Evolutionary conservation across 2,329 filamentous ascomycete genomes (phyloP).

Genomic region (Colletotrichum gloeosporioides): DNA sequence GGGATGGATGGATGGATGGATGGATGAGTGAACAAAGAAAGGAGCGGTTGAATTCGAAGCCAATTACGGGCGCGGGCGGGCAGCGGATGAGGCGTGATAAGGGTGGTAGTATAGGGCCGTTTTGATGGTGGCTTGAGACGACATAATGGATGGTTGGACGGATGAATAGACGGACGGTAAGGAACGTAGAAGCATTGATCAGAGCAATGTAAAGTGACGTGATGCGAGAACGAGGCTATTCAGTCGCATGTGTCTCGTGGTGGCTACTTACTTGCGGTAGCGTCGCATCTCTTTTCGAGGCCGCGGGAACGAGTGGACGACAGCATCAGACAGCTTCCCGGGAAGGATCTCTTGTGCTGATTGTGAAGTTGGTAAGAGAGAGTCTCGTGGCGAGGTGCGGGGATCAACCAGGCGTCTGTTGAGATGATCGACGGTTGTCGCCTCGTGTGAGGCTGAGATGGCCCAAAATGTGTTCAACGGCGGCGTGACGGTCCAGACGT

Average conservation of each 20-base stretch:
- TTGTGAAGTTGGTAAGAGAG: not conserved
- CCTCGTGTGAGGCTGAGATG: constrained; percentile 18
- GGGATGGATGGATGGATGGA: not conserved
- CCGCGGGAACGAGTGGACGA: not conserved
- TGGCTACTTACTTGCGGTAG: not conserved
- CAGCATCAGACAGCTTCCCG: not conserved
- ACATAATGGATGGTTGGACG: not conserved
- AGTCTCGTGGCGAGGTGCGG: constrained; percentile 7
- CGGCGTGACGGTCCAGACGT: not conserved
- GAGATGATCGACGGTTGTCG: constrained; percentile 16
- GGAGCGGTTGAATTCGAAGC: not conserved
- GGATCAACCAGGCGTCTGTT: constrained; percentile 11
- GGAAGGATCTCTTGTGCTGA: not conserved
- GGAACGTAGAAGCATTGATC: not conserved
- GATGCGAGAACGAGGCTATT: constrained; percentile 6
- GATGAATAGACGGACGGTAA: not conserved
- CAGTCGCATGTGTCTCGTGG: not conserved
- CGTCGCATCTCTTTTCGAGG: not conserved
- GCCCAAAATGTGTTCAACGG: constrained; percentile 5
- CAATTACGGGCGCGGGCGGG: not conserved
- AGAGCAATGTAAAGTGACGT: not conserved
- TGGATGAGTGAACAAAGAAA: not conserved
- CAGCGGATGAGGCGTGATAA: not conserved
- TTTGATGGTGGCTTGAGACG: not conserved
- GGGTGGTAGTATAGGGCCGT: not conserved